Base-by-base conservation (phyloP, 495 filamentous ascomycete species). In the Platismatia glauca region DNA sequence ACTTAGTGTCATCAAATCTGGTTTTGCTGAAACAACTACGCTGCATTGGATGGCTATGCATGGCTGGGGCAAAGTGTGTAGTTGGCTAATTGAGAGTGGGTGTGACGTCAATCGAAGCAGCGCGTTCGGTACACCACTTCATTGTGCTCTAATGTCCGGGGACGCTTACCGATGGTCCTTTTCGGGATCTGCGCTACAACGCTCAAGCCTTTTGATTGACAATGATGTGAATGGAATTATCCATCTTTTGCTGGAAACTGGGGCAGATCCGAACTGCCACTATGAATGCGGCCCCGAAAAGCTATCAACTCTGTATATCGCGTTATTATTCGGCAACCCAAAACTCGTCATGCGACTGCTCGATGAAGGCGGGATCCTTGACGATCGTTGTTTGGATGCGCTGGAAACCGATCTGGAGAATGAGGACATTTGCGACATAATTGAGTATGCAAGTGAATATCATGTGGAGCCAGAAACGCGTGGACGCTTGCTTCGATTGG, bases 81-180 rank as follows among this genome's bases (percentile, higher is more conserved):
- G 37, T 1, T 56, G 46, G 38, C 50, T 67, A 0, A 50, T 69
- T 15, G 20, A 9, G n/a, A 31, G 55, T 7, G 59, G 60, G 4
- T 31, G 33, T n/a, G 46, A 58, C 59, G 60, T 67, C 15, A 57
- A 64, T 38, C 53, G 53, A 56, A n/a, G 22, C 34, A 62, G 38
- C n/a, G 16, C 7, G 5, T 52, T 69, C 9, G 67, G 67, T 15
- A 64, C 61, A 15, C 67, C 67, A 20, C 65, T 69, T 11, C 34
- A 62, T 29, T 69, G 61, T 27, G 67, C 61, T 9, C 37, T 69
- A 0, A 2, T 66, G 11, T 5, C 11, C 0, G 20, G 7, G 4
- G 27, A 59, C 1, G 8, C 8, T 8, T 33, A 20, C 7, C 39
- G 16, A 43, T 43, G 9, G 3, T 13, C 2, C 3, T 13, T 12